Evolutionary conservation across 495 filamentous ascomycete species (phyloP).

Genomic region (Neurospora sp.): DNA sequence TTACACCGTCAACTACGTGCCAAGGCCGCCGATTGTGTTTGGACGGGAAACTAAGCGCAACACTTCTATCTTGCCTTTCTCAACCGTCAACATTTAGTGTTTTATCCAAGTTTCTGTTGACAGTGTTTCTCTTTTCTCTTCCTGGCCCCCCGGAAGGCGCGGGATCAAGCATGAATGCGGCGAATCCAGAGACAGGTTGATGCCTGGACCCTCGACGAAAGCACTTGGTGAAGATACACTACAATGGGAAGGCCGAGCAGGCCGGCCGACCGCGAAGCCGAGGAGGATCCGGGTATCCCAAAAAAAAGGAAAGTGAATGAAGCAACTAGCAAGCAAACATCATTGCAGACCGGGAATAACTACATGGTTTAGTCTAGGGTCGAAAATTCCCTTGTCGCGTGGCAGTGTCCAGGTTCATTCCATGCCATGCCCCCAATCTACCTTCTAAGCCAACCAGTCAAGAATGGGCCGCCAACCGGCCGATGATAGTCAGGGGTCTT

Average conservation of each 20-base stretch:
- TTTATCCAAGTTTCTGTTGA: neutral
- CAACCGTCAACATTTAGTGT: neutral
- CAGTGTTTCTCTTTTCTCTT: neutral
- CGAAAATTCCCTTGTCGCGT: neutral
- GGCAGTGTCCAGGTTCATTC: neutral
- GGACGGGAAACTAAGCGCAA: neutral
- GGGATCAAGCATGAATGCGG: neutral
- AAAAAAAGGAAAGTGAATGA: neutral
- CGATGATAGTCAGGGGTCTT: neutral
- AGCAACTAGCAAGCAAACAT: neutral
- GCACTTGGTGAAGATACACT: neutral
- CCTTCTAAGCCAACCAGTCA: neutral
- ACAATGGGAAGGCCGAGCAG: neutral
- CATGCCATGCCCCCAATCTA: neutral
- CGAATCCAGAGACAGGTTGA: neutral
- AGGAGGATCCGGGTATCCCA: neutral
- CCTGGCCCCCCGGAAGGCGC: neutral
- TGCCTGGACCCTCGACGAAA: neutral
- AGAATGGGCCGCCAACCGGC: neutral
- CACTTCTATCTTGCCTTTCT: neutral
- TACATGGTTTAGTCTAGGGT: neutral
- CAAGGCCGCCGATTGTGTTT: neutral
- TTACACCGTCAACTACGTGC: neutral
- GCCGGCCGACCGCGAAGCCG: neutral
- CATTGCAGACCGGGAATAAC: neutral